phyloP scores from a whole-genome alignment of 345 rosid genomes.

The Stellera chamaejasme region DNA sequence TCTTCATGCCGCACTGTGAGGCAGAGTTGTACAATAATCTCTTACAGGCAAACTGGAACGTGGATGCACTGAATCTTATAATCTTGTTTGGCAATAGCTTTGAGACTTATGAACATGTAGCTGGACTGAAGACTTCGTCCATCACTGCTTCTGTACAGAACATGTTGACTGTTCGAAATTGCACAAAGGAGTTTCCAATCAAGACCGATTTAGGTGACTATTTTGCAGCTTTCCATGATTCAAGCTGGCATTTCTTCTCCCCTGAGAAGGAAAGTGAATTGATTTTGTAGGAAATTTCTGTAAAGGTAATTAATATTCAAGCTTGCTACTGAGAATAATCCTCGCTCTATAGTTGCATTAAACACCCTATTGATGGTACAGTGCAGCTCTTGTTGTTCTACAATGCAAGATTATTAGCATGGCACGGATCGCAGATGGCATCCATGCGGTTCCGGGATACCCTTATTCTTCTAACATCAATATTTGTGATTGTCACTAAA shows the following conservation, averaged over 20 bases:
- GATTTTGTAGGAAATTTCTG: background rate
- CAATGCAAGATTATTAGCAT: no score
- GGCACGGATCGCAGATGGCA: no score
- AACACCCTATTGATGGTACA: no score
- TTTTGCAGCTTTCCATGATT: slow-evolving; percentile 77
- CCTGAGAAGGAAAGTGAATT: slow-evolving; percentile 30
- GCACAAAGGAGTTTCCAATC: slow-evolving; percentile 41
- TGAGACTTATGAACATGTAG: slow-evolving; percentile 40
- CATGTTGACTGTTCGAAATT: slow-evolving; percentile 35
- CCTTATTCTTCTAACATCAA: no score
- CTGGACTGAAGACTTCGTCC: slow-evolving; percentile 28
- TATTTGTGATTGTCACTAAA: no score
- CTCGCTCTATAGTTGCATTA: no score
- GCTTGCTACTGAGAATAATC: no score
- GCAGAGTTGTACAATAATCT: slow-evolving; percentile 69
- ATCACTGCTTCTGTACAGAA: slow-evolving; percentile 31
- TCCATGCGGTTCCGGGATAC: no score
- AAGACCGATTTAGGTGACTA: slow-evolving; percentile 51
- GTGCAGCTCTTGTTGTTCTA: no score
- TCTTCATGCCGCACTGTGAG: slow-evolving; percentile 93
- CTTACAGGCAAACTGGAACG: slow-evolving; percentile 58
- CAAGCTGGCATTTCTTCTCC: slow-evolving; percentile 91
- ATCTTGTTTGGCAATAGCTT: slow-evolving; percentile 80
- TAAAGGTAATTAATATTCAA: no score
- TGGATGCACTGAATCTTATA: slow-evolving; percentile 33